phyloP scores from a whole-genome alignment of 176 grass and related monocot species.

The Luzula sylvatica region DNA sequence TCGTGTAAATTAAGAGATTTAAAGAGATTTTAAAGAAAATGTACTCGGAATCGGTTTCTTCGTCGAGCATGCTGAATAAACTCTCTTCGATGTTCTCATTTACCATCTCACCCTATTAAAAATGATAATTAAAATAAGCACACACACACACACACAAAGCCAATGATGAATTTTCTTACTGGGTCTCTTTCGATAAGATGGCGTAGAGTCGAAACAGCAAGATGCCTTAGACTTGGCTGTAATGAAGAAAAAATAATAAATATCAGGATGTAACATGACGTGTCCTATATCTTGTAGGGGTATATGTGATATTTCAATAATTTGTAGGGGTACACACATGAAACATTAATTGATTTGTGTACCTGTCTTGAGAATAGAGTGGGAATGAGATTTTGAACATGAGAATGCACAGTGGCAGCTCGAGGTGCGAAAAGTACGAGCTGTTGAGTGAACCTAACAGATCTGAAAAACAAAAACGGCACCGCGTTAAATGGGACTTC shows the following conservation, averaged over 20 bases:
- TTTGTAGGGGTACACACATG: too few species aligned
- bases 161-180: constrained; percentile 41
- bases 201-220: constrained; percentile 62
- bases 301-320: too few species aligned
- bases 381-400: constrained; percentile 75
- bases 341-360: constrained; percentile 10
- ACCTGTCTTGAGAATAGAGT: constrained; percentile 95
- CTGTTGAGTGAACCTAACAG: constrained; percentile 94
- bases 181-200: constrained; percentile 90
- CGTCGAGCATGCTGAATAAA: constrained; percentile 93
- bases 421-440: constrained; percentile 98
- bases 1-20: background rate
- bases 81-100: constrained; percentile 87
- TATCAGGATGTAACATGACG: constrained; percentile 16
- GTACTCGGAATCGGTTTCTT: constrained; percentile 96
- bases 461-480: constrained; percentile 39
- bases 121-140: constrained; percentile 16
- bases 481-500: constrained; percentile 6
- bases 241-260: constrained; percentile 10
- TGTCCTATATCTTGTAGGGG: constrained; percentile 10
- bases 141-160: constrained; percentile 15
- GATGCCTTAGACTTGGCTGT: constrained; percentile 90
- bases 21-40: constrained; percentile 20
- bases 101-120: constrained; percentile 67
- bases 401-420: constrained; percentile 84